Evolutionary conservation across 257 asterid genomes (phyloP), one percentile per base, ranked within the genome.

Genomic region (Vinca minor): DNA sequence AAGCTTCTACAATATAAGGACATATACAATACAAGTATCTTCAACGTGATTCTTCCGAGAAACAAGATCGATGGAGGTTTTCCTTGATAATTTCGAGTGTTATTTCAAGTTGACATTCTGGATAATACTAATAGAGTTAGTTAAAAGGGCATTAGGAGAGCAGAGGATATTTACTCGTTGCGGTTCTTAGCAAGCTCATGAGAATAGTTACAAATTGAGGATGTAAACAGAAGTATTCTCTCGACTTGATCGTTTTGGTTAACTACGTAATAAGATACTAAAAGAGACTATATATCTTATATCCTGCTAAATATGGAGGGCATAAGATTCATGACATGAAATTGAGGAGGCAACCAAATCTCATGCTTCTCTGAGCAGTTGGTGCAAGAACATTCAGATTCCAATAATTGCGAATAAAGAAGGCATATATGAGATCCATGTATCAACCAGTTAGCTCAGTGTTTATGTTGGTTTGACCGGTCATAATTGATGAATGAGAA

Each of bases 141-240:
- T 50, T 47, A 18, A 59, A 36, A 12, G 3, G 29, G 9, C 6
- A 1, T 25, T 3, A 36, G 4, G 35, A 53, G 14, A 41, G 50
- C n/a, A 35, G 42, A 59, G 39, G 38, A 34, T 21, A 26, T 34
- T 14, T n/a, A 44, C 26, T 36, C 57, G 12, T 57, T 32, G n/a
- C n/a, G n/a, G n/a, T n/a, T n/a, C n/a, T n/a, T n/a, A 36, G 63
- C 21, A 29, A 35, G 60, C 73, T 48, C 35, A 68, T 4, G 42
- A 38, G 8, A 4, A 45, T 57, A 17, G 14, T 31, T 11, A 25
- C 32, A 29, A 48, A 59, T 49, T 11, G 53, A 29, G 20, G 9
- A 0, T 35, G 56, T n/a, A n/a, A 62, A 50, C 36, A 35, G 36
- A 55, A 29, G 31, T 31, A 7, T 9, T 29, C 41, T 1, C 9